Evolutionary conservation across 495 filamentous ascomycete genomes (phyloP).

Genomic region (Podospora pseudopauciseta): DNA sequence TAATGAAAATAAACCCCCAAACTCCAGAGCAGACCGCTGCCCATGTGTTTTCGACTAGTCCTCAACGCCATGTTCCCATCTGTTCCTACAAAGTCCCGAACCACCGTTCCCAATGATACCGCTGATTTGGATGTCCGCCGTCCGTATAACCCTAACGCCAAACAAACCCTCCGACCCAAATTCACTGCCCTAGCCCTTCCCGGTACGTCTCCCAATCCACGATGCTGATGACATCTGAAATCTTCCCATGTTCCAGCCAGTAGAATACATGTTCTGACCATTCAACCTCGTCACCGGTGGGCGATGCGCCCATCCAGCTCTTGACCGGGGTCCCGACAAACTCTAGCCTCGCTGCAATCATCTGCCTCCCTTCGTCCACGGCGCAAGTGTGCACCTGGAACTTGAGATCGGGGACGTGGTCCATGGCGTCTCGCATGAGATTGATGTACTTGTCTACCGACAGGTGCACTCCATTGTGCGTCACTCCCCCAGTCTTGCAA

Average conservation of each 20-base stretch:
- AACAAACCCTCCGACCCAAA: background rate
- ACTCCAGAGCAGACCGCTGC: background rate
- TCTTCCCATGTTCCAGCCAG: conserved; percentile 34
- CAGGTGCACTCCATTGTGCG: conserved; percentile 27
- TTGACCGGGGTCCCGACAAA: conserved; percentile 31
- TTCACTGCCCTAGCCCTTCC: conserved; percentile 4
- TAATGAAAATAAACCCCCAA: background rate
- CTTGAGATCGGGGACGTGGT: conserved; percentile 27
- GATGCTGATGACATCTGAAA: conserved; percentile 33
- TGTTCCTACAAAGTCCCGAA: background rate
- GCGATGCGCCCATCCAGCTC: conserved; percentile 17
- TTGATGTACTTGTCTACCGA: conserved; percentile 25
- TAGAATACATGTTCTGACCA: conserved; percentile 37
- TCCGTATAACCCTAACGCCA: background rate
- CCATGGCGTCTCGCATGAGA: conserved; percentile 28
- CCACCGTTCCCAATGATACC: background rate
- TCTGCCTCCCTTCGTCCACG: conserved; percentile 26
- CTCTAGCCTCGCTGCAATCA: conserved; percentile 31
- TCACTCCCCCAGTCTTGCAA: conserved; percentile 24
- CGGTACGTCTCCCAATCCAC: conserved; percentile 34
- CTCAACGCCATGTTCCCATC: background rate
- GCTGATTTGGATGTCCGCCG: background rate
- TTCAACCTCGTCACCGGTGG: conserved; percentile 25
- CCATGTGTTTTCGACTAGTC: background rate
- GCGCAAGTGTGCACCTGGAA: conserved; percentile 25